Conservation (phyloP, 169 alveolate genomes). For the Cryptosporidium xiaoi region DNA sequence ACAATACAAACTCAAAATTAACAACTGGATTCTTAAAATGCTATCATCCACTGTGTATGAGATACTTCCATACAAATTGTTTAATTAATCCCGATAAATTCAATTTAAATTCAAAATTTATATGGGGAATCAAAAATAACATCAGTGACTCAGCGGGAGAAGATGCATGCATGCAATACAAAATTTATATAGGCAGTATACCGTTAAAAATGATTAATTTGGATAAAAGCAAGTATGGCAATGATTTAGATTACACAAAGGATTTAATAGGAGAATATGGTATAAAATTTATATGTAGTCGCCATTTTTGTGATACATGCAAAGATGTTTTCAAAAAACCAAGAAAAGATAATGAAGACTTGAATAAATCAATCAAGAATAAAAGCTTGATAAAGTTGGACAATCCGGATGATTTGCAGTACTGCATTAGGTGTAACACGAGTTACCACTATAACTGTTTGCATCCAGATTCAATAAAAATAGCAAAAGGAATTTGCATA, state of each 20-base stretch:
- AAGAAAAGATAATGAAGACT: not conserved
- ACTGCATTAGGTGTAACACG: constrained; percentile 43
- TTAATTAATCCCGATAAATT: constrained; percentile 9
- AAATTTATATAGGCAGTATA: constrained; percentile 35
- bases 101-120: constrained; percentile 20
- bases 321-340: not conserved
- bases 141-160: not conserved
- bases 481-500: constrained; percentile 28
- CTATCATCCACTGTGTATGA: constrained; percentile 76
- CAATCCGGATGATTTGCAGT: constrained; percentile 27
- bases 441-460: constrained; percentile 27
- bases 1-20: constrained; percentile 2
- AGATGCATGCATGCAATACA: no score
- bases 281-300: constrained; percentile 37
- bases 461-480: constrained; percentile 46
- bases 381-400: constrained; percentile 2
- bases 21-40: constrained; percentile 26
- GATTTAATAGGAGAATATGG: not conserved
- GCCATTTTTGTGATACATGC: constrained; percentile 52
- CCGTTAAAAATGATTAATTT: constrained; percentile 11
- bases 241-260: constrained; percentile 1
- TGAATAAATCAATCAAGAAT: no score
- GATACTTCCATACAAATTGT: constrained; percentile 75
- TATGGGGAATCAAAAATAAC: constrained; percentile 28
- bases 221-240: not conserved